Evolutionary conservation across 2,329 filamentous ascomycete genomes (phyloP).

Genomic region (Trichoderma atroviride): DNA sequence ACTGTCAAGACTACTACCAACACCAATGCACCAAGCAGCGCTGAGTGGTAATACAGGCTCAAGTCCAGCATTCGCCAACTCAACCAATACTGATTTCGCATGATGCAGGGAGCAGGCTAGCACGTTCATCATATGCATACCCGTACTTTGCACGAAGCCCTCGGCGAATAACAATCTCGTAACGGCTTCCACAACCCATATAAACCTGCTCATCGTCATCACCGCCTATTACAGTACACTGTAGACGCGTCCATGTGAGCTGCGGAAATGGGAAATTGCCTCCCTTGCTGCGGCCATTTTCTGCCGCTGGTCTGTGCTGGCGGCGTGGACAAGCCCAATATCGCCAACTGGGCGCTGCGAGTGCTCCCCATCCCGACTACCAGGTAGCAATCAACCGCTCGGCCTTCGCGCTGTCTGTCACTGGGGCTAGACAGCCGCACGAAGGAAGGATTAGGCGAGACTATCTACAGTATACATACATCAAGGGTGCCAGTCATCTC

Average conservation of each 20-base stretch:
- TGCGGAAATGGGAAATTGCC: background rate
- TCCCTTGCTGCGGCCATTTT: background rate
- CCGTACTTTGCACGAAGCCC: background rate
- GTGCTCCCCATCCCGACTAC: conserved; percentile 20
- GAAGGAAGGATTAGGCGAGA: conserved; percentile 1
- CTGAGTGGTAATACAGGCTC: background rate
- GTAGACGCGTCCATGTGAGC: background rate
- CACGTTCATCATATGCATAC: background rate
- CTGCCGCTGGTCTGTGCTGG: conserved; percentile 7
- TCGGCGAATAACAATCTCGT: background rate
- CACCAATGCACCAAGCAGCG: background rate
- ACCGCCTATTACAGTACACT: too few species aligned
- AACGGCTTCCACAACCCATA: background rate
- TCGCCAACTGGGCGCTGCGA: background rate
- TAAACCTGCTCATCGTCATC: background rate
- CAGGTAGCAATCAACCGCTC: conserved; percentile 10
- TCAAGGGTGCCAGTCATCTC: background rate
- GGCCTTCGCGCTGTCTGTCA: conserved; percentile 5
- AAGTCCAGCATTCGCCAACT: background rate
- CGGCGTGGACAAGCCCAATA: background rate
- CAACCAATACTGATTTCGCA: background rate
- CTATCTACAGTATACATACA: background rate
- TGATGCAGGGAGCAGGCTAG: background rate
- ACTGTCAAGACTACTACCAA: background rate
- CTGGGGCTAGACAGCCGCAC: background rate